Evolutionary conservation across 2,329 filamentous ascomycete genomes (phyloP).

Genomic region (Hypocreales sp.): DNA sequence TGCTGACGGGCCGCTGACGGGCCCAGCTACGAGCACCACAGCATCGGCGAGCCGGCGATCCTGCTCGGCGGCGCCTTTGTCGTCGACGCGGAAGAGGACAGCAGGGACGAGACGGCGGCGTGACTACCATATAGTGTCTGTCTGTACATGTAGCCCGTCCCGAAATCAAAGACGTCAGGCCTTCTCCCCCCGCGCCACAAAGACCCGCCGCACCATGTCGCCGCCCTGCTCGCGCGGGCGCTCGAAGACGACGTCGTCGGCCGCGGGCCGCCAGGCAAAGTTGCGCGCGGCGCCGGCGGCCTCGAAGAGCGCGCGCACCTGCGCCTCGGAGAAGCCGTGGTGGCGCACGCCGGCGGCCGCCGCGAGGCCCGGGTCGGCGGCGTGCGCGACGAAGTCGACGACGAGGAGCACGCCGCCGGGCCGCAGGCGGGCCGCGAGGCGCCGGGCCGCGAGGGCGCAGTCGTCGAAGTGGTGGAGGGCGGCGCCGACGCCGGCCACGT

Average conservation of each 20-base stretch:
- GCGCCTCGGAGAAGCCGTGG: constrained; percentile 46
- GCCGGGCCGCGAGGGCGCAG: constrained; percentile 39
- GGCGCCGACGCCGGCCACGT: constrained; percentile 46
- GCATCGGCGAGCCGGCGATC: constrained; percentile 63
- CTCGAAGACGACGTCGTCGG: constrained; percentile 30
- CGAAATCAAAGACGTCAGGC: neutral
- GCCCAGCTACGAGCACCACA: constrained; percentile 63
- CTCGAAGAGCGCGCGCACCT: constrained; percentile 45
- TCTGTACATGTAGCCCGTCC: no score
- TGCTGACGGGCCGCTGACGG: no score
- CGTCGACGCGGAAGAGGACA: constrained; percentile 20
- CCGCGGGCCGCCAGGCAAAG: constrained; percentile 42
- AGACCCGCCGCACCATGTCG: constrained; percentile 24
- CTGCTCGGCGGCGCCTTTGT: constrained; percentile 59
- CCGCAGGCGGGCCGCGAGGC: constrained; percentile 45
- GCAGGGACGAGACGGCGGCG: no score
- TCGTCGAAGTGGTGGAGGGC: constrained; percentile 56
- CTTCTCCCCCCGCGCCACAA: constrained; percentile 11
- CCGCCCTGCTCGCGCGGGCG: constrained; percentile 12
- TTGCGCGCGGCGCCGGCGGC: constrained; percentile 40
- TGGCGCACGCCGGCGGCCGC: constrained; percentile 40
- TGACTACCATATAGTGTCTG: no score
- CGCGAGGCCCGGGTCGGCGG: constrained; percentile 8
- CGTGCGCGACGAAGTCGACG: constrained; percentile 49
- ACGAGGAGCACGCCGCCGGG: constrained; percentile 53